Percentiles rank a stretch among this genome's conserved stretches.
phyloP scores from a whole-genome alignment of 2,329 filamentous ascomycete genomes.

The Sporothrix schenckii region DNA sequence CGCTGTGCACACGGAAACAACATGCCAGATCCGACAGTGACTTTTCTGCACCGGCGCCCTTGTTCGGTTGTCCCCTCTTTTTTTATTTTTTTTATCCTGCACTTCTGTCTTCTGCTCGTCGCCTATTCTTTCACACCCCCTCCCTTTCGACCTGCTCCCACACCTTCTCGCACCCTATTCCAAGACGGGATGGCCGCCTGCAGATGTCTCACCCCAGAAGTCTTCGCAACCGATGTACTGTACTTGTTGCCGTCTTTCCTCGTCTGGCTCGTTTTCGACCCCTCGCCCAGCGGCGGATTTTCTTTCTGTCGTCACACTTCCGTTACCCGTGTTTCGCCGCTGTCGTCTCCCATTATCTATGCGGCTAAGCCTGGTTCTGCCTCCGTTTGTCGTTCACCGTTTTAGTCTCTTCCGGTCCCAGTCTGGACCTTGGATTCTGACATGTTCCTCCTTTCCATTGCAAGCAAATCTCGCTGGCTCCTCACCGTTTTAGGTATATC shows the following conservation, averaged over 20 bases:
- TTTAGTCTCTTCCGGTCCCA: background rate
- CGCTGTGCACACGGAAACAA: conserved; percentile 29
- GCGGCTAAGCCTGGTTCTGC: conserved; percentile 32
- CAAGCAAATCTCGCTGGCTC: background rate
- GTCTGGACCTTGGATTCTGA: background rate
- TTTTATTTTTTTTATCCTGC: conserved; percentile 24
- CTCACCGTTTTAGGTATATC: conserved; percentile 12
- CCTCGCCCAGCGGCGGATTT: conserved; percentile 3
- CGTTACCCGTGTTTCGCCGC: background rate
- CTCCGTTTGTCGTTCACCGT: conserved; percentile 32
- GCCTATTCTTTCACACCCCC: conserved; percentile 31
- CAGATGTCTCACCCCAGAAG: conserved; percentile 16
- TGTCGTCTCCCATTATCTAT: conserved; percentile 28
- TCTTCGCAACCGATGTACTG: conserved; percentile 30
- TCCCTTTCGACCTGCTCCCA: conserved; percentile 28
- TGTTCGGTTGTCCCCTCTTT: conserved; percentile 39
- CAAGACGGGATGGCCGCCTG: conserved; percentile 29
- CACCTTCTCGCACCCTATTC: conserved; percentile 34
- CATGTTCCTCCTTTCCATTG: background rate
- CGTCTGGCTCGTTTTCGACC: conserved; percentile 3
- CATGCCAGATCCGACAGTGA: conserved; percentile 40
- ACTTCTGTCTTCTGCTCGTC: conserved; percentile 26
- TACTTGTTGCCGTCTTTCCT: conserved; percentile 31
- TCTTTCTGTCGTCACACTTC: conserved; percentile 1
- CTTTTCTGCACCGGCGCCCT: conserved; percentile 48